phyloP scores from a whole-genome alignment of 768 basidiomycete genomes.

The Russula sp. region DNA sequence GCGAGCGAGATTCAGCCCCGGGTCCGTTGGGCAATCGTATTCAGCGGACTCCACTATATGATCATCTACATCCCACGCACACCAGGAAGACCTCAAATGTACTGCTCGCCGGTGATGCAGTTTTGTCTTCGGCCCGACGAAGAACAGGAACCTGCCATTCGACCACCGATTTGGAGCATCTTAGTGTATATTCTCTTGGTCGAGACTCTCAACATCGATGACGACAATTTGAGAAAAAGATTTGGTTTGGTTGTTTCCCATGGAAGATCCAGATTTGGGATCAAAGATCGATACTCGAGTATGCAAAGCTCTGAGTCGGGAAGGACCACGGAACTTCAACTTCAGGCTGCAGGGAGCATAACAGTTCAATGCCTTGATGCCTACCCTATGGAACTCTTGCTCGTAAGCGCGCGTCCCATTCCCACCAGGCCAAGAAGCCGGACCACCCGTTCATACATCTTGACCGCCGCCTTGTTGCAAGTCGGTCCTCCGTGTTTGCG shows the following conservation, averaged over 20 bases:
- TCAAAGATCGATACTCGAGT: too few species aligned
- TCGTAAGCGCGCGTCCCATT: neutral
- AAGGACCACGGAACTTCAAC: too few species aligned
- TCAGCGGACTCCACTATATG: neutral
- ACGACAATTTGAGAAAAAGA: neutral
- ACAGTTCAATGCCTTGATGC: neutral
- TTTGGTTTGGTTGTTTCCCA: neutral
- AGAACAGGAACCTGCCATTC: neutral
- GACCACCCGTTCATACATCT: neutral
- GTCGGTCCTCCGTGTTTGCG: neutral
- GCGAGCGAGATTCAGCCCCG: neutral
- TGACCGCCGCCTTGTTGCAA: neutral
- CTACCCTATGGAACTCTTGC: neutral
- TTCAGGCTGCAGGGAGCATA: neutral
- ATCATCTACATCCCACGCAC: neutral
- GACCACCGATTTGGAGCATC: constrained; percentile 1
- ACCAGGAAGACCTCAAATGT: neutral
- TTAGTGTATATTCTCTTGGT: neutral
- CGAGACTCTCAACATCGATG: neutral
- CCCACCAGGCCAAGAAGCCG: neutral
- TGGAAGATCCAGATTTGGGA: too few species aligned
- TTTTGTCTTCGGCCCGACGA: neutral
- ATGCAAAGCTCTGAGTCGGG: too few species aligned
- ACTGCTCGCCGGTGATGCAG: neutral
- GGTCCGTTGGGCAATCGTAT: neutral